Conservation (phyloP, 2,329 filamentous ascomycete genomes). For the Calonectria ilicicola region DNA sequence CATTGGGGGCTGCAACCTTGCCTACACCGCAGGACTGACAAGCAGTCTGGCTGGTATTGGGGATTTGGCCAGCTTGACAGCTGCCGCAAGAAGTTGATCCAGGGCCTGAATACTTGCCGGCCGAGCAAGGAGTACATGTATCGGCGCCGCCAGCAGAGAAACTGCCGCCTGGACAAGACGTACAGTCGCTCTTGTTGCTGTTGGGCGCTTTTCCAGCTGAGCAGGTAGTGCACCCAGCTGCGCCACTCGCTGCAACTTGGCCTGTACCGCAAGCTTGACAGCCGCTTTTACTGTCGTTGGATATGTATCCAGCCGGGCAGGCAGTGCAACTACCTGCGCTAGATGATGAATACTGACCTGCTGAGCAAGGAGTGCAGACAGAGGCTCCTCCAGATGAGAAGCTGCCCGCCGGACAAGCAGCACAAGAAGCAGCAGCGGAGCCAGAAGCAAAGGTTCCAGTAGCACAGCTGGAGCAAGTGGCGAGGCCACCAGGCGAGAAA, state of each 20-base stretch:
- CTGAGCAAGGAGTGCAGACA: neutral
- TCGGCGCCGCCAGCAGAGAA: neutral
- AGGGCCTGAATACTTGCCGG: neutral
- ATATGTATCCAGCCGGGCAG: neutral
- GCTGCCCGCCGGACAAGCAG: neutral
- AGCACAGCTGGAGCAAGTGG: neutral
- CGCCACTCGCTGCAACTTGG: neutral
- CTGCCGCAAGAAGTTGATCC: neutral
- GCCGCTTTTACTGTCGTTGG: neutral
- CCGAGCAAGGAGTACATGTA: neutral
- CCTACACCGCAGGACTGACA: neutral
- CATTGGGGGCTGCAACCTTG: neutral
- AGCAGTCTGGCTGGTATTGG: neutral
- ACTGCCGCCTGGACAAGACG: neutral
- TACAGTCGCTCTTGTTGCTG: neutral
- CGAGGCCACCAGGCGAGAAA: neutral
- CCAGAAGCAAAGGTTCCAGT: neutral
- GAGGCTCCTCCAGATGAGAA: neutral
- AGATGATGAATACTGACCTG: neutral
- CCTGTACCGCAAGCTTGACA: neutral
- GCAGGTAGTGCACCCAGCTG: neutral
- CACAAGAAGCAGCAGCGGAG: neutral
- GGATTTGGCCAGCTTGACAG: neutral
- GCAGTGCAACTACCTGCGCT: neutral
- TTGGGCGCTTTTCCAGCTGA: neutral